Evolutionary conservation across 2,329 filamentous ascomycete genomes (phyloP), one percentile per base, ranked within the genome.

Genomic region (Clathrospora elynae): DNA sequence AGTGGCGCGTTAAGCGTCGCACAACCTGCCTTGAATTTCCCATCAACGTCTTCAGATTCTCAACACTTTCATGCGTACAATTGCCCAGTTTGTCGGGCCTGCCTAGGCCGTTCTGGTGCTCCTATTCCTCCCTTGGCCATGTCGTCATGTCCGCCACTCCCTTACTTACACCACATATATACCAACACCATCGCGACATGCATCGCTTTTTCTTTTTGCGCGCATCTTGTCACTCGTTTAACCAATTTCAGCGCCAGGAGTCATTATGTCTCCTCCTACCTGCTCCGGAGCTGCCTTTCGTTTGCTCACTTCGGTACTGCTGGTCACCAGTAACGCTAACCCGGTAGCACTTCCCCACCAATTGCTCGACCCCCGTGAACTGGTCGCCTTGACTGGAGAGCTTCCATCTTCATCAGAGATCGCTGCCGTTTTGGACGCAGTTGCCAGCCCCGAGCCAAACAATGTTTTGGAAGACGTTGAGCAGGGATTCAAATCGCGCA

Each of bases 41-140:
- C 28, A 35, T 24, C 18, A 13, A 25, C 41, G 32, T 29, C 35
- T 31, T 35, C 35, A 17, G 30, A 36, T 26, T 23, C 46, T 49
- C 46, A 49, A 46, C 46, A 49, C 42, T 39, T 35, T 38, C 35
- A 42, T 45, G 41, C 34, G 35, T 31, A 42, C 32, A 42, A 42
- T 38, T 38, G 17, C 18, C 46, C 46, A 20, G n/a, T 18, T 41
- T 5, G 18, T 40, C 25, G 46, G 31, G 35, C 18, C 28, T 38
- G 37, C 16, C 40, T 35, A 49, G 28, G n/a, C 46, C 28, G 18
- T 34, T 49, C 42, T 14, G 23, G 46, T 36, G 32, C 12, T 16
- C 18, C 19, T 42, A 46, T 45, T 45, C 46, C 41, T 49, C 46
- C 46, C 46, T 49, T 45, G 37, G 23, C 41, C 41, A 45, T 26